A percentile compares a stretch with the other conserved stretches of the same genome.
These are phyloP conservation scores for Pyrenochaeta sp. DNA, from an alignment of 2,329 filamentous ascomycete genomes.

Conservation along the genomic window DNA sequence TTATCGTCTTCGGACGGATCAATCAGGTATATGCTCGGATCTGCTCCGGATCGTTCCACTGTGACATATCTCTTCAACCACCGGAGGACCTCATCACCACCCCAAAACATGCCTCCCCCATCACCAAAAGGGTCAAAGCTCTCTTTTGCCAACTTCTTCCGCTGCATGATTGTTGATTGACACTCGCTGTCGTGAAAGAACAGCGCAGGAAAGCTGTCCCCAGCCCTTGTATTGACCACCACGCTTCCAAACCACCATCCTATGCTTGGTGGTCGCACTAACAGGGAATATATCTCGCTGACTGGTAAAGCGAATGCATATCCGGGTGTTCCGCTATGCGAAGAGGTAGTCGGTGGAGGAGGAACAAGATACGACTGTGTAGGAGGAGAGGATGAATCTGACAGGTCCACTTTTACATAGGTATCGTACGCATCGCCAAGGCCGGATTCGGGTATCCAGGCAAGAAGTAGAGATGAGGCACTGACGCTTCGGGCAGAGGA, in stretches of 20 bases:
- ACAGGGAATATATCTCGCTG: slow-evolving; percentile 86
- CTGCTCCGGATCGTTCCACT: slow-evolving; percentile 83
- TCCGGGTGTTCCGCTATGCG: slow-evolving; percentile 74
- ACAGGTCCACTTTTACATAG: slow-evolving; percentile 95
- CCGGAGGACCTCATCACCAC: slow-evolving; percentile 90
- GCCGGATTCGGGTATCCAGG: slow-evolving; percentile 90
- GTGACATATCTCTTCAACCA: slow-evolving; percentile 88
- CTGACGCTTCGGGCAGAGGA: slow-evolving; percentile 56
- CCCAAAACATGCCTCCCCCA: slow-evolving; percentile 92
- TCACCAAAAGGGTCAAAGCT: slow-evolving; percentile 91
- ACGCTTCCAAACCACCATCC: slow-evolving; percentile 99
- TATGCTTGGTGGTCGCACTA: slow-evolving; percentile 88
- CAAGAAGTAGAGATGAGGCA: slow-evolving; percentile 80
- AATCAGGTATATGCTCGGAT: slow-evolving; percentile 89
- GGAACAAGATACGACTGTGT: slow-evolving; percentile 91
- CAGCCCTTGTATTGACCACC: slow-evolving; percentile 88
- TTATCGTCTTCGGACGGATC: slow-evolving; percentile 88
- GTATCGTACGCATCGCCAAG: slow-evolving; percentile 84
- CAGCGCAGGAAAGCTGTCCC: slow-evolving; percentile 91
- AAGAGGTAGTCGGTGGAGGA: slow-evolving; percentile 84
- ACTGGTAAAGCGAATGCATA: slow-evolving; percentile 94
- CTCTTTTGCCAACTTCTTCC: slow-evolving; percentile 83
- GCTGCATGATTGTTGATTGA: slow-evolving; percentile 91
- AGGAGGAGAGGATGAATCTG: slow-evolving; percentile 80
- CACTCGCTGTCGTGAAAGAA: slow-evolving; percentile 99